Conservation (phyloP, 2,329 filamentous ascomycete genomes). For the Fusarium penzigii region DNA sequence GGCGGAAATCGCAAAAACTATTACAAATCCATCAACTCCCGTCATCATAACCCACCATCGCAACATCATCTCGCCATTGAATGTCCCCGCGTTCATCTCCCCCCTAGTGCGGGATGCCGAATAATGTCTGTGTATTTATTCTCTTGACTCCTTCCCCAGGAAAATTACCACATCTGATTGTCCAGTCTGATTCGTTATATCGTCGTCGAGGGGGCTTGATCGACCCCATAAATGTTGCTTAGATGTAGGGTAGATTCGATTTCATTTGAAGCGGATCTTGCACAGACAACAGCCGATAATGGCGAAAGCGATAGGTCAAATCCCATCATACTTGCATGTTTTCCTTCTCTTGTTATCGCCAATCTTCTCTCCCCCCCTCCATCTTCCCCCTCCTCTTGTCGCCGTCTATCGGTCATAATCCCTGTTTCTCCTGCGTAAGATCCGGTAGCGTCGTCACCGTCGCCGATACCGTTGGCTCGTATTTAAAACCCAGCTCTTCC, state of each 20-base stretch:
- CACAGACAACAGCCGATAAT: constrained; percentile 1
- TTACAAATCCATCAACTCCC: constrained; percentile 30
- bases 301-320: constrained; percentile 8
- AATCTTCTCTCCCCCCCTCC: background rate
- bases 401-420: background rate
- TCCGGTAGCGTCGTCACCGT: constrained; percentile 1
- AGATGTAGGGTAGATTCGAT: background rate
- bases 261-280: constrained; percentile 1
- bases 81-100: constrained; percentile 15
- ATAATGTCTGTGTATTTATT: background rate
- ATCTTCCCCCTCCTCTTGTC: background rate
- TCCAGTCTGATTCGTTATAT: background rate
- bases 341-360: too few relatives aligned
- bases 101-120: constrained; percentile 11
- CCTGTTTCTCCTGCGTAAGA: constrained; percentile 1
- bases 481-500: constrained; percentile 72
- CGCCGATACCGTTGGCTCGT: constrained; percentile 31
- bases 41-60: constrained; percentile 26
- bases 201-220: too few relatives aligned
- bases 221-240: too few relatives aligned
- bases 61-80: constrained; percentile 22
- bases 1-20: constrained; percentile 18
- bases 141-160: constrained; percentile 1
- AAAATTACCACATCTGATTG: background rate
- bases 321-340: background rate